Conservation (phyloP, 495 filamentous ascomycete species). For the Xylaria nigripes region DNA sequence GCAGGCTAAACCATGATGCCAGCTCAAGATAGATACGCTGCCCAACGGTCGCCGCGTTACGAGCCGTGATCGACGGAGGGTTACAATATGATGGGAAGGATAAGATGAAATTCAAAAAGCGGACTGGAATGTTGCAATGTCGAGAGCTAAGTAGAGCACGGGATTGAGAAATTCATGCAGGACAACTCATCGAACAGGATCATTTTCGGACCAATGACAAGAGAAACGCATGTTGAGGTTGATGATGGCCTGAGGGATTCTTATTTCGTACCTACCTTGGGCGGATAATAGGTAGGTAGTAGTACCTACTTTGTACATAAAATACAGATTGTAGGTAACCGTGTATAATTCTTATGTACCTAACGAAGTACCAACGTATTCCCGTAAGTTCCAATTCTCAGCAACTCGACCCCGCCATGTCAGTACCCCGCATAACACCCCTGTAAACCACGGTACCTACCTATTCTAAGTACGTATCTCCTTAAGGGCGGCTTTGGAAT, state of each 20-base stretch:
- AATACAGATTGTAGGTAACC: no score
- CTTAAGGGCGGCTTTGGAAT: no score
- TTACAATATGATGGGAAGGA: slow-evolving; percentile 13
- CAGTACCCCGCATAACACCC: no score
- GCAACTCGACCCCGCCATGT: no score
- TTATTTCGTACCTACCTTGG: no score
- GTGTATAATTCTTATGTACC: no score
- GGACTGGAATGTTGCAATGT: slow-evolving; percentile 14
- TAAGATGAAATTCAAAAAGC: slow-evolving; percentile 13
- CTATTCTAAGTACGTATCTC: no score
- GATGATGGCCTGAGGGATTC: slow-evolving; percentile 12
- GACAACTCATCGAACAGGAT: slow-evolving; percentile 27
- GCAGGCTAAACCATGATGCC: neutral
- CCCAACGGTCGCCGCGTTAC: slow-evolving; percentile 21
- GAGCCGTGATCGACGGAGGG: slow-evolving; percentile 19
- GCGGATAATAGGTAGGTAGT: no score
- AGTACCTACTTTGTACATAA: no score
- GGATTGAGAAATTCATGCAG: slow-evolving; percentile 19
- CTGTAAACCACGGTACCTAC: no score
- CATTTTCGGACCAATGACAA: slow-evolving; percentile 7
- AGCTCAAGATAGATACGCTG: slow-evolving; percentile 8
- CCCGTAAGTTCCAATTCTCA: no score
- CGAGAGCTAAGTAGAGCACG: slow-evolving; percentile 7
- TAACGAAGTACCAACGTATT: no score
- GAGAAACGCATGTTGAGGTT: slow-evolving; percentile 15